phyloP scores from a whole-genome alignment of 331 rosid genomes.

The Phaseolus coccineus region DNA sequence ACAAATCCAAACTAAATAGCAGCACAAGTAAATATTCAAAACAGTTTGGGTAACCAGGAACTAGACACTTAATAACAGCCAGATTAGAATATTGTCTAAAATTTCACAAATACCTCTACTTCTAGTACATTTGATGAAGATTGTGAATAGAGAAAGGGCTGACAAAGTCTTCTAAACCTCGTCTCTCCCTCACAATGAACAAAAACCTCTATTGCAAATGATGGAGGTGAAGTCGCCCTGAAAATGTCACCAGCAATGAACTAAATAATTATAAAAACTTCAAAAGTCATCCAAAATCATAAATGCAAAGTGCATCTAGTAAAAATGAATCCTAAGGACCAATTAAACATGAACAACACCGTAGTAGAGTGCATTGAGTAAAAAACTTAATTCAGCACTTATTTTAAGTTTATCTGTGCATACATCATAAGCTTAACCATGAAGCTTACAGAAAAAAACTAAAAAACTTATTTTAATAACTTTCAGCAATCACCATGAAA shows the following conservation, averaged over 20 bases:
- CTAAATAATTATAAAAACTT: constrained; percentile 37
- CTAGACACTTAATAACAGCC: constrained; percentile 28
- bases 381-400: neutral
- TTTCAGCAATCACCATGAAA: neutral
- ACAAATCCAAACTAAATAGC: constrained; percentile 31
- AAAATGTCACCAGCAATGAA: constrained; percentile 43
- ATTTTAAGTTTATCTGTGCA: neutral
- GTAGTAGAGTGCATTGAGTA: neutral
- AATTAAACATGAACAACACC: constrained; percentile 25
- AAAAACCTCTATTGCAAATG: constrained; percentile 96
- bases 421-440: neutral
- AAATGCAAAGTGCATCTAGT: neutral
- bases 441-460: neutral
- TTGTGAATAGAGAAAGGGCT: constrained; percentile 95
- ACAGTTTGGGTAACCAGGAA: constrained; percentile 30
- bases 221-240: constrained; percentile 97
- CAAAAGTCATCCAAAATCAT: constrained; percentile 39
- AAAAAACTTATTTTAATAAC: neutral
- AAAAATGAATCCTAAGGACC: neutral
- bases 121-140: constrained; percentile 94
- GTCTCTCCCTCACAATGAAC: constrained; percentile 99
- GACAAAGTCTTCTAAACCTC: constrained; percentile 97
- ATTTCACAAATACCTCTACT: constrained; percentile 77
- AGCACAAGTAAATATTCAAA: constrained; percentile 6
- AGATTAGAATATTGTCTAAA: constrained; percentile 6